Evolutionary conservation across 345 rosid genomes (phyloP).

Genomic region (Salix koriyanagi): DNA sequence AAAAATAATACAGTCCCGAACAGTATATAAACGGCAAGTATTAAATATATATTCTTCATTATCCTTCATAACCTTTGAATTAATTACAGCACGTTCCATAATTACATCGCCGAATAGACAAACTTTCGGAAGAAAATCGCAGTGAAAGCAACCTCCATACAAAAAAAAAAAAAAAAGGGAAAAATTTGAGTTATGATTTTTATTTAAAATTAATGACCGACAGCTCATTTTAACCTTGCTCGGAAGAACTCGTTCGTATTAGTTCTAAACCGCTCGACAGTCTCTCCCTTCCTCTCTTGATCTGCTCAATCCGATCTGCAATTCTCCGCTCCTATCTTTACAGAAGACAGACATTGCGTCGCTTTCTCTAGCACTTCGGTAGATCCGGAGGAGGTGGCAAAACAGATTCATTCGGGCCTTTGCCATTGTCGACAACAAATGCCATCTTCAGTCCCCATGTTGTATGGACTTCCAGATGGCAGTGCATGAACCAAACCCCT

Average conservation of each 20-base stretch:
- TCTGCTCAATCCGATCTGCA: not conserved
- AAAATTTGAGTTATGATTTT: not conserved
- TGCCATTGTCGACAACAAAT: conserved; percentile 28
- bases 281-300: not conserved
- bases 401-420: conserved; percentile 23
- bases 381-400: conserved; percentile 30
- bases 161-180: not conserved
- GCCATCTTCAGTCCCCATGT: conserved; percentile 38
- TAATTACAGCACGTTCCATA: not conserved
- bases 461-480: conserved; percentile 32
- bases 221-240: not conserved
- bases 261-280: not conserved
- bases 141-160: not conserved
- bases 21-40: too few relatives aligned
- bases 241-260: not conserved
- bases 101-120: not conserved
- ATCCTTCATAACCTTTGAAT: not conserved
- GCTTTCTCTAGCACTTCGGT: conserved; percentile 16
- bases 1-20: too few relatives aligned
- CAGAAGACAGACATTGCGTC: not conserved
- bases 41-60: not conserved
- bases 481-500: conserved; percentile 37
- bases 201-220: not conserved
- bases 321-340: not conserved
- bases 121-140: not conserved